Evolutionary conservation across 2,329 filamentous ascomycete genomes (phyloP).

Genomic region (Ciborinia camelliae): DNA sequence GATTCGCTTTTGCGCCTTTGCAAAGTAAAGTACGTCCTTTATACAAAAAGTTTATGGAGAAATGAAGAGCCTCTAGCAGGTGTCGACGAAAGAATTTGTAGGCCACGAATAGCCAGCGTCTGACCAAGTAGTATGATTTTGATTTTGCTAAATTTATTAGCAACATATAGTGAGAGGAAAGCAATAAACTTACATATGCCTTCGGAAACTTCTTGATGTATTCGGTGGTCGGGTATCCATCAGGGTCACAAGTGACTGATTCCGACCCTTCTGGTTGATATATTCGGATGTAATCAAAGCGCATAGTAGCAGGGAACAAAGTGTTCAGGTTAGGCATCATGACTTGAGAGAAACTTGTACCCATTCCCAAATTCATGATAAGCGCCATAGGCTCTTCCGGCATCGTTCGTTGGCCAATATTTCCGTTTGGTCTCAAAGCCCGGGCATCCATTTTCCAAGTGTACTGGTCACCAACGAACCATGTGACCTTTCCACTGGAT

Average conservation of each 20-base stretch:
- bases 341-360: constrained; percentile 59
- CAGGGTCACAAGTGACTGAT: constrained; percentile 64
- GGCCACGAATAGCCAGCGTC: constrained; percentile 56
- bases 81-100: constrained; percentile 58
- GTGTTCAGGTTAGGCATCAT: constrained; percentile 54
- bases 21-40: constrained; percentile 23
- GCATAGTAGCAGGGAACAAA: constrained; percentile 61
- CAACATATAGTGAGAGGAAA: background rate
- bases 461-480: constrained; percentile 63
- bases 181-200: constrained; percentile 50
- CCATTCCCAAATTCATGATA: constrained; percentile 69
- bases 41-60: constrained; percentile 24
- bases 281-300: constrained; percentile 67
- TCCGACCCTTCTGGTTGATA: constrained; percentile 55
- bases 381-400: constrained; percentile 66
- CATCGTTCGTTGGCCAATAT: constrained; percentile 62
- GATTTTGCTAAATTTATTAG: constrained; percentile 45
- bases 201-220: constrained; percentile 62
- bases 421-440: constrained; percentile 64
- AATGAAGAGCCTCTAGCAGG: constrained; percentile 40
- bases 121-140: constrained; percentile 59
- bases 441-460: constrained; percentile 61
- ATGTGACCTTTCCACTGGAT: constrained; percentile 57
- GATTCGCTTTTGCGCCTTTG: constrained; percentile 18
- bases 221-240: constrained; percentile 61